Conservation (phyloP, 192 early-diverging fungal species). For the Endogone sp. region DNA sequence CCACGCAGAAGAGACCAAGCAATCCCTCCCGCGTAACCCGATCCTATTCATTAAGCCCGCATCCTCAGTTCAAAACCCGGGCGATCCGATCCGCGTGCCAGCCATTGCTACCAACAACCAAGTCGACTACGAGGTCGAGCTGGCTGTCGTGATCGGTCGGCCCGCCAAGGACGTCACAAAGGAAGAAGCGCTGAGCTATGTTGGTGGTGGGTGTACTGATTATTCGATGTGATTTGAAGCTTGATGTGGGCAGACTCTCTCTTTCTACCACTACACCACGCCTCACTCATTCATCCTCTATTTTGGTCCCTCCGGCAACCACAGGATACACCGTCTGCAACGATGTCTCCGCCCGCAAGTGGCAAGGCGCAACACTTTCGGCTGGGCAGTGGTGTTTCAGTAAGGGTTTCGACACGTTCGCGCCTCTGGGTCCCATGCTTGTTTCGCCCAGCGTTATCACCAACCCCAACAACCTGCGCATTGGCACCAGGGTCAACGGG, state of each 20-base stretch:
- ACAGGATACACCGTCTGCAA: slow-evolving; percentile 55
- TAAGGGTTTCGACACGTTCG: slow-evolving; percentile 60
- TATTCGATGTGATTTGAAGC: no score
- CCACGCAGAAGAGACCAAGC: slow-evolving; percentile 53
- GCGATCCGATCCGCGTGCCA: slow-evolving; percentile 43
- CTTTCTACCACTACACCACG: no score
- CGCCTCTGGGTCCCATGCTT: slow-evolving; percentile 50
- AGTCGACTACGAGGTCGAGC: slow-evolving; percentile 58
- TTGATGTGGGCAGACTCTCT: no score
- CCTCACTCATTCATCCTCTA: neutral
- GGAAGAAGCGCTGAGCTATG: slow-evolving; percentile 44
- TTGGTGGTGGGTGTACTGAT: slow-evolving; percentile 31
- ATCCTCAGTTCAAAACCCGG: slow-evolving; percentile 35
- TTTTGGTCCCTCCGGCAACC: neutral
- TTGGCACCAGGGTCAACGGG: slow-evolving; percentile 41
- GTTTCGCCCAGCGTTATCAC: slow-evolving; percentile 48
- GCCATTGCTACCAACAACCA: slow-evolving; percentile 43
- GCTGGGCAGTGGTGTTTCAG: slow-evolving; percentile 57
- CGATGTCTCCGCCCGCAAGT: slow-evolving; percentile 56
- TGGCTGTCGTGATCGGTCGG: slow-evolving; percentile 59
- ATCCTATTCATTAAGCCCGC: slow-evolving; percentile 59
- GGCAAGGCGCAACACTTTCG: slow-evolving; percentile 32
- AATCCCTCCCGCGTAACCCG: slow-evolving; percentile 40
- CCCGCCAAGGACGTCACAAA: slow-evolving; percentile 44
- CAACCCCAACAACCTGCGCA: slow-evolving; percentile 43